A percentile compares a stretch with the other conserved stretches of the same genome.
Conservation (phyloP, 2,329 filamentous ascomycete species). For the Ceratocystiopsis minuta region DNA sequence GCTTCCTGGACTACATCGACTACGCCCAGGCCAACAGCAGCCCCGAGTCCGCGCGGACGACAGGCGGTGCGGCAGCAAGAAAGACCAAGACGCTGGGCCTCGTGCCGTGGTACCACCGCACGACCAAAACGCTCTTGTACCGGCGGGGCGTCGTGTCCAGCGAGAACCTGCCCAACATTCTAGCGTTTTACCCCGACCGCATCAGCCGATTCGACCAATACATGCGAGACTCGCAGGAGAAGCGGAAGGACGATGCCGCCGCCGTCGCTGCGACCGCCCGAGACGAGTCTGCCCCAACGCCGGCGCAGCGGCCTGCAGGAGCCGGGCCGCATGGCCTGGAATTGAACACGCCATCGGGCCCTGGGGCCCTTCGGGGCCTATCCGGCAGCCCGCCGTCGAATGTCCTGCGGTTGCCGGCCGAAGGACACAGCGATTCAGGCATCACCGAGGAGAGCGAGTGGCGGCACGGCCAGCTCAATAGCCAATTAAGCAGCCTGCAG, state of each 20-base stretch:
- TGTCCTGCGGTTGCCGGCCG: not conserved
- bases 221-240: not conserved
- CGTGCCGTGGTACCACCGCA: slow-evolving; percentile 23
- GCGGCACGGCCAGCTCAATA: slow-evolving; percentile 4
- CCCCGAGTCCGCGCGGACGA: not conserved
- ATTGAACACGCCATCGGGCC: too few relatives aligned
- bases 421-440: not conserved
- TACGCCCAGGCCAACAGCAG: slow-evolving; percentile 18
- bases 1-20: slow-evolving; percentile 23
- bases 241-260: not conserved
- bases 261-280: not conserved
- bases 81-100: slow-evolving; percentile 1
- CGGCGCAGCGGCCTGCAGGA: too few relatives aligned
- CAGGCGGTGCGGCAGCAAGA: too few relatives aligned
- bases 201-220: slow-evolving; percentile 1
- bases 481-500: not conserved
- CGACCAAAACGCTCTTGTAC: slow-evolving; percentile 11
- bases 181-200: slow-evolving; percentile 7
- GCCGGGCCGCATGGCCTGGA: too few relatives aligned
- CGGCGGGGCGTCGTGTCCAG: slow-evolving; percentile 11
- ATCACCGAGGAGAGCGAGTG: slow-evolving; percentile 2
- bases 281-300: too few relatives aligned
- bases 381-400: not conserved
- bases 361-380: too few relatives aligned
- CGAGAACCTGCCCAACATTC: slow-evolving; percentile 5